Evolutionary conservation across 371 early-diverging fungal species (phyloP), one percentile per base, ranked within the genome.

Genomic region (Apophysomyces ossiformis): DNA sequence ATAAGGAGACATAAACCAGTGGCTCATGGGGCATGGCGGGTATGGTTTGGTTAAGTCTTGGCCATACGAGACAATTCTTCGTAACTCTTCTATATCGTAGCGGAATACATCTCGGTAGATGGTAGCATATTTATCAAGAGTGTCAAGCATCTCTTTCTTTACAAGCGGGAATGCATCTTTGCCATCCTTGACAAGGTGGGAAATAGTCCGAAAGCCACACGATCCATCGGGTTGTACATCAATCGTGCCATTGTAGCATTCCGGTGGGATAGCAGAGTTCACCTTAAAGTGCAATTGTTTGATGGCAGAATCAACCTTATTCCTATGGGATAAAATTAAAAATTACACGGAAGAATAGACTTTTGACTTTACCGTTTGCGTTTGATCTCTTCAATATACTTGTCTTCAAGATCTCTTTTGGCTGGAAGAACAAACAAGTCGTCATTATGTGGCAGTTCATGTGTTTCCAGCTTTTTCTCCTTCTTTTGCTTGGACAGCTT

Each of bases 141-240:
- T 8, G 15, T 50, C 2, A 18, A 50, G 50, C 50, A 50, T 50
- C 4, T 50, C 50, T 50, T n/a, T 26, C 21, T 50, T 50, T 5
- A 50, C 50, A 4, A 50, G n/a, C 4, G 50, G 50, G 21, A 50
- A 50, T 5, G 50, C 50, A 21, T 50, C 50, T 11, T 58, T 44
- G 1, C 44, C 63, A 13, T 32, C 68, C 37, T 47, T 58, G 5
- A 58, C 68, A 6, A 69, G 65, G 13, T 67, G 73, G 4, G 57
- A 57, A 50, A 50, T 50, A 6, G 50, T 26, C 21, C 21, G 50
- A 26, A 50, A 50, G 9, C 50, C 50, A 50, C 50, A 50, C 50
- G 12, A 50, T 5, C 50, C 21, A 50, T 50, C 50, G 21, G 50
- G 21, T 18, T 50, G n/a, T 18, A 50, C 21, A 21, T 50, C 50